Conservation (phyloP, 1,139 yeast species). For the Entelexis paramagnoliae region DNA sequence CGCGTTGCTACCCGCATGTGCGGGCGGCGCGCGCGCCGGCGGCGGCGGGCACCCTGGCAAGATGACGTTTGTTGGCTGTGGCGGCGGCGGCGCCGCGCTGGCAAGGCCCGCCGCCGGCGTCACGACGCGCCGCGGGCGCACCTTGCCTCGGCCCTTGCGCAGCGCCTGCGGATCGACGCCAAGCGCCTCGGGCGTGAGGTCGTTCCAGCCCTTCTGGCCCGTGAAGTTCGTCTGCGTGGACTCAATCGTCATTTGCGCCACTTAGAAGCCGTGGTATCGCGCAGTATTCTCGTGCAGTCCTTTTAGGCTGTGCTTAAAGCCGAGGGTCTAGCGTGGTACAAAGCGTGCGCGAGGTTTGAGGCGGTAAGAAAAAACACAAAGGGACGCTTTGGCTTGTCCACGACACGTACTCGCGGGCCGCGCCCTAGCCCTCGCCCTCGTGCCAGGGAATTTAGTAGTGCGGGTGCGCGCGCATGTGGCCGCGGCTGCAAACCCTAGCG, state of each 20-base stretch:
- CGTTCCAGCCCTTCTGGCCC: constrained; percentile 35
- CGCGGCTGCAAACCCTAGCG: no score
- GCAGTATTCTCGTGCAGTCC: no score
- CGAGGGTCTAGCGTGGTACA: no score
- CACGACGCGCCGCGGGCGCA: constrained; percentile 18
- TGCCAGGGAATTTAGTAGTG: no score
- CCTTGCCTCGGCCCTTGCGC: not conserved
- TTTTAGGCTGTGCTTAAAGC: no score
- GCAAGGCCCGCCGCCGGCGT: constrained; percentile 1
- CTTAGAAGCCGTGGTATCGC: no score
- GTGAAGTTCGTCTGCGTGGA: constrained; percentile 30
- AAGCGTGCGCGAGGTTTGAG: no score
- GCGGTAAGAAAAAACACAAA: no score
- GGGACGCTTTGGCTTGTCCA: no score
- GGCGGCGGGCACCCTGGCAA: constrained; percentile 7
- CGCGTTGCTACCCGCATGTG: no score
- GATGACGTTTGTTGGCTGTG: not conserved
- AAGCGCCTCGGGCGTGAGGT: constrained; percentile 29
- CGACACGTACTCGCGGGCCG: not conserved
- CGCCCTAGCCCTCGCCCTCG: not conserved
- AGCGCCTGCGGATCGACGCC: constrained; percentile 14
- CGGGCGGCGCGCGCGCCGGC: not conserved
- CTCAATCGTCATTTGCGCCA: constrained; percentile 11
- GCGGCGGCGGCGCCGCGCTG: not conserved
- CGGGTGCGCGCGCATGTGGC: no score